Evolutionary conservation across 225 moss, liverwort and hornwort genomes (phyloP), one percentile per base, ranked within the genome.

Genomic region (Pleurozium schreberi): DNA sequence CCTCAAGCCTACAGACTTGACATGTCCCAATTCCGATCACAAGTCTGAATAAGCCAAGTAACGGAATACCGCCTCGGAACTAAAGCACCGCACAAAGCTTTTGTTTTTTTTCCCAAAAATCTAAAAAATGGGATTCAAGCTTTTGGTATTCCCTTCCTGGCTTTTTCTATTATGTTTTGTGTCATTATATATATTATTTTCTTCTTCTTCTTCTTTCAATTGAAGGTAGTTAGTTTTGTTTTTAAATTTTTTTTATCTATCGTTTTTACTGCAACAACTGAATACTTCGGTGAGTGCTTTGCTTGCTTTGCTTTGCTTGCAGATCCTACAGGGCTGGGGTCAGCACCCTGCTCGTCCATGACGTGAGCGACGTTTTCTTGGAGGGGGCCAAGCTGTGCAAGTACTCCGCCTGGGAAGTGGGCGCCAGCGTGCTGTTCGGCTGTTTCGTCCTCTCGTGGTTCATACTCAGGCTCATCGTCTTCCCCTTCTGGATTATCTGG

Each of bases 401-500:
- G 85, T 98, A 96, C 86, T 93, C 94, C 2, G 57, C 89, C 49
- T 83, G 77, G 59, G 97, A 98, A 86, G 85, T 84, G 18, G 88
- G 96, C 88, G 96, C 95, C 63, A 92, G 90, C 83, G 84, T 94
- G 26, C 80, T 93, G 55, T 98, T 98, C 86, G 95, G 93, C 52
- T 91, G 89, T 12, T 96, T 98, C 87, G 93, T 94, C 58, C 88
- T 96, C 63, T 98, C 97, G 55, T 98, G 96, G 97, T 88, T 93
- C 88, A 73, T 95, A 86, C 92, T 96, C 18, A 94, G 96, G 75
- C 97, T 96, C 83, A 77, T 94, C 85, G 85, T 95, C 82, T 98
- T 96, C 86, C 97, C 97, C n/a, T 93, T 95, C 91, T 96, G 96
- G 94, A 95, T 98, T 34, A 96, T 98, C 90, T 95, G 90, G 94